Percentiles rank a stretch among this genome's conserved stretches.
Conservation (phyloP, 1,284 basidiomycete genomes). For the Cryptococcus sp. region DNA sequence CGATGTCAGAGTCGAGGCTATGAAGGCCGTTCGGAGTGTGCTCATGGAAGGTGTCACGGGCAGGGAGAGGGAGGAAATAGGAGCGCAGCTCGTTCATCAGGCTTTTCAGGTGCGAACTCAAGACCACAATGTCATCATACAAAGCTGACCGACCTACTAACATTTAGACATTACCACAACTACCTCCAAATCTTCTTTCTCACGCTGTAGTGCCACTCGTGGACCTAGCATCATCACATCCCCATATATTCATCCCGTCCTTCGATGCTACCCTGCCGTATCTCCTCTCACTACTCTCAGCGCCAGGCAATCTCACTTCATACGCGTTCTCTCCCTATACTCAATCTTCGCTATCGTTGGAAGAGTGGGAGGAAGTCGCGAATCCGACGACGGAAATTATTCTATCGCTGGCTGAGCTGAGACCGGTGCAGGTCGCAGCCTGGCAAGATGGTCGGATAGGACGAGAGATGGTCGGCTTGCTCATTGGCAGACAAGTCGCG, state of each 20-base stretch:
- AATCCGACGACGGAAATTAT: slow-evolving; percentile 53
- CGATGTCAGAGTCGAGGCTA: slow-evolving; percentile 44
- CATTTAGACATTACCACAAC: slow-evolving; percentile 19
- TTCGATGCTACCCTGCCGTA: slow-evolving; percentile 65
- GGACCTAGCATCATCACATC: slow-evolving; percentile 67
- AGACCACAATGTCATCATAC: too few species aligned
- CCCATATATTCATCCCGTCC: slow-evolving; percentile 68
- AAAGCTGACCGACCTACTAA: neutral
- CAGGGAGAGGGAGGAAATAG: slow-evolving; percentile 33
- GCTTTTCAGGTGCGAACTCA: slow-evolving; percentile 32
- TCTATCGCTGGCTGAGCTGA: slow-evolving; percentile 36
- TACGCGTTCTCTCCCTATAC: slow-evolving; percentile 36
- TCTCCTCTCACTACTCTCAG: slow-evolving; percentile 52
- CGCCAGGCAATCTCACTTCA: slow-evolving; percentile 21
- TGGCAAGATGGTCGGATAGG: slow-evolving; percentile 35
- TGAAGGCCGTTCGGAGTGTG: slow-evolving; percentile 41
- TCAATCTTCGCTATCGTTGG: slow-evolving; percentile 53
- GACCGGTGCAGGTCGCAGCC: slow-evolving; percentile 21
- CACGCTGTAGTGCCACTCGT: slow-evolving; percentile 63
- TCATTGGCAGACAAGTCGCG: slow-evolving; percentile 39
- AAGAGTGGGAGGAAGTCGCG: slow-evolving; percentile 75
- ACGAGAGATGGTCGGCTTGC: slow-evolving; percentile 32
- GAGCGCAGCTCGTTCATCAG: slow-evolving; percentile 27
- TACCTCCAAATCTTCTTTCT: slow-evolving; percentile 32
- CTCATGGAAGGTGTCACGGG: slow-evolving; percentile 34